Evolutionary conservation across 2,329 filamentous ascomycete genomes (phyloP).

Genomic region (Penicillium thymicola): DNA sequence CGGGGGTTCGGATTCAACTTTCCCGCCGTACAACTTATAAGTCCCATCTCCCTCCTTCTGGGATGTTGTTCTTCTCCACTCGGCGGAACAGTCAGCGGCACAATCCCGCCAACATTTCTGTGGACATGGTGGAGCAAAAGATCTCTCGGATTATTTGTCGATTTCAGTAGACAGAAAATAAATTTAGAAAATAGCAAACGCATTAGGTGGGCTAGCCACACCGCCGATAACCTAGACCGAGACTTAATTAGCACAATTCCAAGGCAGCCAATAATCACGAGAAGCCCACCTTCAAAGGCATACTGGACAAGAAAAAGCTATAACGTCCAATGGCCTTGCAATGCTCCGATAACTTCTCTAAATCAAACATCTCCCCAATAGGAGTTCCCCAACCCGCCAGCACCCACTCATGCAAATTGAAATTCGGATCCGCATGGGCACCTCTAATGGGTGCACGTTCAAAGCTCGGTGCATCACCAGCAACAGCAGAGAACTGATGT

Average conservation of each 20-base stretch:
- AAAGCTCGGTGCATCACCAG: constrained; percentile 34
- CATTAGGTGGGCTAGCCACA: constrained; percentile 24
- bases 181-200: constrained; percentile 23
- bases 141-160: not conserved
- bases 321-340: constrained; percentile 31
- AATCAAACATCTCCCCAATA: constrained; percentile 36
- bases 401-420: constrained; percentile 32
- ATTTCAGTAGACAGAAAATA: not conserved
- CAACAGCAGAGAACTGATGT: constrained; percentile 35
- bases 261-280: not conserved
- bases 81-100: constrained; percentile 1
- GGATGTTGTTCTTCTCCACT: not conserved
- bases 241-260: not conserved
- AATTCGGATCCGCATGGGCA: constrained; percentile 23
- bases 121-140: not conserved
- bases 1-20: not conserved
- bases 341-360: constrained; percentile 31
- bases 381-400: constrained; percentile 32
- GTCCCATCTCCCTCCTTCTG: not conserved
- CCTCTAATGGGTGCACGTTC: constrained; percentile 28
- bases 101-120: not conserved
- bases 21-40: not conserved
- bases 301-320: constrained; percentile 35
- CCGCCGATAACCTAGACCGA: constrained; percentile 20
- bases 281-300: constrained; percentile 30